A percentile compares a stretch with the other conserved stretches of the same genome.
phyloP scores from a whole-genome alignment of 805 yeast species.

The Danielozyma ontarioensis region DNA sequence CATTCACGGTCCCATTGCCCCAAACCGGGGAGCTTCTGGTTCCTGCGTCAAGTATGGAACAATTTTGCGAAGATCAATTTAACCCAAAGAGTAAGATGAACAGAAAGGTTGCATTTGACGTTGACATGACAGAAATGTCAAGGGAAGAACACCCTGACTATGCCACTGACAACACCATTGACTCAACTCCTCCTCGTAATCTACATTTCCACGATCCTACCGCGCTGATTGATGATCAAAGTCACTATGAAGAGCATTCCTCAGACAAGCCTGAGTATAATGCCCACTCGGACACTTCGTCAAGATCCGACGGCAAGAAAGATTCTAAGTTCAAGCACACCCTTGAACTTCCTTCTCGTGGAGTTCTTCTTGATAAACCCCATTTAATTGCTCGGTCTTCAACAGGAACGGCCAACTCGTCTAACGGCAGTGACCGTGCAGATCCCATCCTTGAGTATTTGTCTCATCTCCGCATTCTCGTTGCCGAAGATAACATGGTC shows the following conservation, averaged over 20 bases:
- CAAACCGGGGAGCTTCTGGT: conserved; percentile 55
- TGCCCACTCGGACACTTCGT: conserved; percentile 3
- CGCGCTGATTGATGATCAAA: neutral
- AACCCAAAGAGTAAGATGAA: conserved; percentile 49
- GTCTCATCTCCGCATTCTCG: conserved; percentile 50
- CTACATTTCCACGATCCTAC: neutral
- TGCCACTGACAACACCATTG: neutral
- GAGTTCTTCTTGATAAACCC: conserved; percentile 33
- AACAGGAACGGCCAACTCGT: conserved; percentile 48
- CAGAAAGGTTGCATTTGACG: conserved; percentile 44
- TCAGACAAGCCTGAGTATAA: neutral
- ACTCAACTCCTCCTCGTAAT: conserved; percentile 1
- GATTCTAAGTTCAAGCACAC: conserved; percentile 1
- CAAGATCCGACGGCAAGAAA: conserved; percentile 1
- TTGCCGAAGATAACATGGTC: conserved; percentile 91
- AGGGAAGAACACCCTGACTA: neutral
- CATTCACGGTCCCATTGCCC: conserved; percentile 69
- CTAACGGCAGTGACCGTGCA: conserved; percentile 7
- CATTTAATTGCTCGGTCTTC: conserved; percentile 41
- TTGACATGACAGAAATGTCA: conserved; percentile 2
- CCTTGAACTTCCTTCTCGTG: conserved; percentile 10
- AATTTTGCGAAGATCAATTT: conserved; percentile 63
- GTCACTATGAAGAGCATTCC: neutral
- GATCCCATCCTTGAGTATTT: conserved; percentile 19
- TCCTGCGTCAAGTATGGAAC: conserved; percentile 29